phyloP scores from a whole-genome alignment of 192 early-diverging fungal genomes.

The Mortierella claussenii region DNA sequence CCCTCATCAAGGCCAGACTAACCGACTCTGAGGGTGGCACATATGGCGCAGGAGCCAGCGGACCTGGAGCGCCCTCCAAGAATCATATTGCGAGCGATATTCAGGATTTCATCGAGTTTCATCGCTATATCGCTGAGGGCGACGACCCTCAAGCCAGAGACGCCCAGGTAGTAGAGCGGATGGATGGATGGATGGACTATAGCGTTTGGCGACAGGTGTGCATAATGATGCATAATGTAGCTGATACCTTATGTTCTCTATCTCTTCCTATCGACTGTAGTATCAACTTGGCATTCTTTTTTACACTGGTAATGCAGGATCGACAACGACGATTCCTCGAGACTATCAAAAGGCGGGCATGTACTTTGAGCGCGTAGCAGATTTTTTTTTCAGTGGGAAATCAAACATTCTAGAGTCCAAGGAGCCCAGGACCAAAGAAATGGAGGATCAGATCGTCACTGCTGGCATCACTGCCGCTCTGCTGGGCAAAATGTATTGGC shows the following conservation, averaged over 20 bases:
- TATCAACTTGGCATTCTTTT: constrained; percentile 81
- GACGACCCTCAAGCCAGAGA: constrained; percentile 59
- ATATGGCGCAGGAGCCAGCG: constrained; percentile 85
- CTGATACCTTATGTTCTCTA: too few relatives aligned
- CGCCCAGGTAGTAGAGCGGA: constrained; percentile 72
- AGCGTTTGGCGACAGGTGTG: too few relatives aligned
- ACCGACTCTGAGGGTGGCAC: constrained; percentile 84
- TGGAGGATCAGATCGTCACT: constrained; percentile 69
- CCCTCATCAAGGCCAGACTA: constrained; percentile 73
- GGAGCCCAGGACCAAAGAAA: constrained; percentile 13
- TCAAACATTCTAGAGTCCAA: constrained; percentile 10
- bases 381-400: constrained; percentile 56
- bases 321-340: constrained; percentile 48
- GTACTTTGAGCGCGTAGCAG: constrained; percentile 69
- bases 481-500: constrained; percentile 88
- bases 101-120: constrained; percentile 84
- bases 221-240: too few relatives aligned
- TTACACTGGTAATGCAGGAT: constrained; percentile 75
- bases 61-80: constrained; percentile 33
- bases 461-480: constrained; percentile 82
- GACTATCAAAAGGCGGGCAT: constrained; percentile 71
- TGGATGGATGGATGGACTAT: too few relatives aligned
- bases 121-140: constrained; percentile 73
- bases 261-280: constrained; percentile 22
- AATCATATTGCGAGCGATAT: constrained; percentile 54